Evolutionary conservation across 345 rosid species (phyloP).

Genomic region (Kernera saxatilis): DNA sequence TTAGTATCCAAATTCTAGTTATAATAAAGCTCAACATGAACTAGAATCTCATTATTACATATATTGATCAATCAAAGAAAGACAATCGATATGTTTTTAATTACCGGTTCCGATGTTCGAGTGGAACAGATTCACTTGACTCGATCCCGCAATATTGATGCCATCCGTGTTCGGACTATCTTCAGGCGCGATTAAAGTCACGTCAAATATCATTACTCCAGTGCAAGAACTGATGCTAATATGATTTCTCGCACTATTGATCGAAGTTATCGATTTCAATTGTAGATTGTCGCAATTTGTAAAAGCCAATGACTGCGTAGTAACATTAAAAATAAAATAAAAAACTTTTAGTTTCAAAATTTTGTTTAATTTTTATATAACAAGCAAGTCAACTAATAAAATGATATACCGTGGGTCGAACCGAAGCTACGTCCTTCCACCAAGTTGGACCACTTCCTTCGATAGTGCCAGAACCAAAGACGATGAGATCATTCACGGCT

Average conservation of each 20-base stretch:
- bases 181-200: neutral
- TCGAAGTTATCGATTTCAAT: neutral
- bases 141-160: neutral
- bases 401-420: neutral
- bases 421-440: neutral
- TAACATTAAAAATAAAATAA: neutral
- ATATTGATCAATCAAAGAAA: neutral
- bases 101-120: conserved; percentile 6
- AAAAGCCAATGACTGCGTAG: neutral
- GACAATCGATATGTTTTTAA: too few species aligned
- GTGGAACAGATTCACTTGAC: neutral
- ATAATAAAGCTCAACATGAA: neutral
- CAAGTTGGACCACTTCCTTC: conserved; percentile 4
- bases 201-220: neutral
- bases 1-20: neutral
- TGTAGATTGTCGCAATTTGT: neutral
- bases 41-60: neutral
- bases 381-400: neutral
- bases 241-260: conserved; percentile 7
- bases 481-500: neutral
- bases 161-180: conserved; percentile 21
- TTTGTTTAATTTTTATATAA: neutral
- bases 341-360: neutral
- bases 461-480: neutral
- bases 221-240: neutral